phyloP scores from a whole-genome alignment of 2,329 filamentous ascomycete genomes.

The Fonsecaea multimorphosa region DNA sequence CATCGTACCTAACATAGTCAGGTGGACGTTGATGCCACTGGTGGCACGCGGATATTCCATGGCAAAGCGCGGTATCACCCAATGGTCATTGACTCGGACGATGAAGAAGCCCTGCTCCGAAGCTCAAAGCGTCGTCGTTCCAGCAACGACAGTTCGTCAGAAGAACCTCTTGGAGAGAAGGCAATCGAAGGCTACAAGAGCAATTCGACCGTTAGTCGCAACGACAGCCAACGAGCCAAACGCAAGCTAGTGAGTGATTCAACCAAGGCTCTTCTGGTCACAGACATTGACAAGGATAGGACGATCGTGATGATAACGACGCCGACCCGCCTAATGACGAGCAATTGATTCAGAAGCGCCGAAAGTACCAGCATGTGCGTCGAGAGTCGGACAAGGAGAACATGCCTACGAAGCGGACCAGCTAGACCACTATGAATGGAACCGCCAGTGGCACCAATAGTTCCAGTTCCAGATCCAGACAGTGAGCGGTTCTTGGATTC shows the following conservation, averaged over 20 bases:
- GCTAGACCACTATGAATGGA: background rate
- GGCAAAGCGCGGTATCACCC: background rate
- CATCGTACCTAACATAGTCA: background rate
- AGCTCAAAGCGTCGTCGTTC: too few relatives aligned
- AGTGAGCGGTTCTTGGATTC: background rate
- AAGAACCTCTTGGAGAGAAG: background rate
- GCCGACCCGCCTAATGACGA: too few relatives aligned
- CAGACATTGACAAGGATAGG: too few relatives aligned
- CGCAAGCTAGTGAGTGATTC: background rate
- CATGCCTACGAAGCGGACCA: background rate
- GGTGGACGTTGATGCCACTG: background rate
- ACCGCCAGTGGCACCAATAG: background rate
- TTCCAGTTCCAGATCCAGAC: background rate
- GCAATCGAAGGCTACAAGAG: background rate
- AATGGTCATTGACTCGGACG: conserved; percentile 13
- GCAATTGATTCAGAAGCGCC: too few relatives aligned
- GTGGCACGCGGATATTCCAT: background rate
- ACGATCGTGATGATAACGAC: too few relatives aligned
- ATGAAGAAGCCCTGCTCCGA: too few relatives aligned
- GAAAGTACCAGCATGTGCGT: too few relatives aligned
- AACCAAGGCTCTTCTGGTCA: too few relatives aligned
- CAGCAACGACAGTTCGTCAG: too few relatives aligned
- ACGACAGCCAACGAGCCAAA: background rate
- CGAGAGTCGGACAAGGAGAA: background rate
- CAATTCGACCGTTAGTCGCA: background rate